phyloP scores from a whole-genome alignment of 306 rosid species.

The Erythrophleum fordii region DNA sequence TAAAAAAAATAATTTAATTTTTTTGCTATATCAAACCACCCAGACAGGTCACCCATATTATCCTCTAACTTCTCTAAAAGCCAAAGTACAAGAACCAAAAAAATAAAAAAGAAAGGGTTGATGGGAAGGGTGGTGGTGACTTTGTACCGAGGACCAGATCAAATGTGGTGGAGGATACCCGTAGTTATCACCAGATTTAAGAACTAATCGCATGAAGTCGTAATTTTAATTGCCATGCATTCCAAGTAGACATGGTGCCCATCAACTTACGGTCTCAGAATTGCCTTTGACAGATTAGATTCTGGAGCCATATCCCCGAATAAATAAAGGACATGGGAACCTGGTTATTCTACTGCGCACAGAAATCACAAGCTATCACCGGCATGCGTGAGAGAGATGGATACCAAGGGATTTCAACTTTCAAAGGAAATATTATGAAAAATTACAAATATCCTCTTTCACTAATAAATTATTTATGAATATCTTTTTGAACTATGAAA shows the following conservation, averaged over 20 bases:
- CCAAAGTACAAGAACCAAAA: too few relatives aligned
- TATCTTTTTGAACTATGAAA: not conserved
- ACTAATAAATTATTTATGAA: not conserved
- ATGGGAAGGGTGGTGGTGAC: too few relatives aligned
- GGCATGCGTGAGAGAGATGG: not conserved
- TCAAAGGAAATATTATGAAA: too few relatives aligned
- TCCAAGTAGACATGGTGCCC: slow-evolving; percentile 4
- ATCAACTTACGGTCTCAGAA: slow-evolving; percentile 21
- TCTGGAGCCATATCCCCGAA: slow-evolving; percentile 10
- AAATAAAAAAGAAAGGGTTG: too few relatives aligned
- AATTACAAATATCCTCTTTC: not conserved
- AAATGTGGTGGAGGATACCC: too few relatives aligned
- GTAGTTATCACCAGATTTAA: not conserved
- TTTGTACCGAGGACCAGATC: too few relatives aligned
- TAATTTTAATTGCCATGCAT: not conserved
- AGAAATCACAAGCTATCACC: slow-evolving; percentile 14
- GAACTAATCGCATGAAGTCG: not conserved
- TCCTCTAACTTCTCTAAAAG: too few relatives aligned
- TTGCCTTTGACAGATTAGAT: slow-evolving; percentile 14
- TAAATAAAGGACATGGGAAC: slow-evolving; percentile 18
- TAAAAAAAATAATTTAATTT: too few relatives aligned
- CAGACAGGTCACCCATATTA: too few relatives aligned
- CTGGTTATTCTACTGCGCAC: slow-evolving; percentile 17
- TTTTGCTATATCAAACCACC: too few relatives aligned
- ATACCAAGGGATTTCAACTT: not conserved